Evolutionary conservation across 108 stramenopile genomes (phyloP), one percentile per base, ranked within the genome.

Genomic region (Aurantiochytrium sp.): DNA sequence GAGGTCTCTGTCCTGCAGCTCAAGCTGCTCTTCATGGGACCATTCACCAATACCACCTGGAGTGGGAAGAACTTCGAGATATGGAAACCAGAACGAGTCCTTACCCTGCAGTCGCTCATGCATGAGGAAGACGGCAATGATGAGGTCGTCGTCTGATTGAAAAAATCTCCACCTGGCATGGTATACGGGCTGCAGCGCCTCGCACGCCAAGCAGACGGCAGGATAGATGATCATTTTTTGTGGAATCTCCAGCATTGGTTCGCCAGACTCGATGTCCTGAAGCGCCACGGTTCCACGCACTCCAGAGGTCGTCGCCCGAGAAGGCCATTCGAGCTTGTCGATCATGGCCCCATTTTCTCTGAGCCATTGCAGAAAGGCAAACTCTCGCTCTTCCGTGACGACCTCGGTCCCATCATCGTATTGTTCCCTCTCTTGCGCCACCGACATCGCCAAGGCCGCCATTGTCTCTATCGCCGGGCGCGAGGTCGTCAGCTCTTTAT

Each of bases 11-110:
- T 93, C 93, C 88, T 94, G 94, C 19, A 94, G 83, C 89, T 72
- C 58, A 35, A 29, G 44, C 18, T 93, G 88, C 23, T 89, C 88
- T 5, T 60, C 59, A 10, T 88, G 72, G 42, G 49, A 58, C 94
- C 94, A 94, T 51, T 76, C 60, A 47, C 53, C 25, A 14, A 93
- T 87, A 58, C 58, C 90, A 29, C 53, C 23, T 16, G 93, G 93
- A 18, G 12, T 45, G 5, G 94, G 94, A 35, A 94, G 90, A 5
- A 93, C 88, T 42, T 58, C 49, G 18, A 94, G 55, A 60, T 93
- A 94, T 5, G 94, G 94, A 58, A 29, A 53, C 90, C 91, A 94
- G 91, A 94, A 94, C 23, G 91, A 92, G 8, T 42, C 58, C 25
- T 93, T 60, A 28, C 93, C 93, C 57, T 72, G 89, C 0, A 73